Percentiles rank a stretch among this genome's conserved stretches.
Conservation (phyloP, 208 protist species). For the Borovskyia barvae region DNA sequence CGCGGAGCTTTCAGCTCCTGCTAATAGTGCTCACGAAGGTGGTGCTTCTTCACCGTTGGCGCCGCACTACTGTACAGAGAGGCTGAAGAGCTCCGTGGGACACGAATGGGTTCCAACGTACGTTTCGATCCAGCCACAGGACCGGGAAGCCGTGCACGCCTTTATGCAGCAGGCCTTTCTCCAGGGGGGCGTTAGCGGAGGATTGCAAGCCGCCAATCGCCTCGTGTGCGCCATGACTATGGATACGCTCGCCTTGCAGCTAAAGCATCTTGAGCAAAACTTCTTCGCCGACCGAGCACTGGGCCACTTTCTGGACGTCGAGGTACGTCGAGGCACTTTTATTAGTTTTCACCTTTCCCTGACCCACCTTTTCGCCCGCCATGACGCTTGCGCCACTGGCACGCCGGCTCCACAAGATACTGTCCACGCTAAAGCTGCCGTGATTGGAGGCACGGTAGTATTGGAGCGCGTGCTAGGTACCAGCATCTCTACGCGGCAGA, state of each 20-base stretch:
- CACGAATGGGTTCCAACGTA: not conserved
- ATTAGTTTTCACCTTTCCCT: slow-evolving; percentile 40
- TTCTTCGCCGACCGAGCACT: slow-evolving; percentile 57
- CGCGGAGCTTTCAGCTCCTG: not conserved
- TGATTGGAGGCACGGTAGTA: slow-evolving; percentile 40
- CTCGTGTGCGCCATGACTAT: slow-evolving; percentile 57
- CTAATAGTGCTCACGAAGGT: no score
- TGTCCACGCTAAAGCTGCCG: slow-evolving; percentile 32
- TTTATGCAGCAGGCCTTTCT: slow-evolving; percentile 46
- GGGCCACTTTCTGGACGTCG: slow-evolving; percentile 25
- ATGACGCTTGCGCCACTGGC: not conserved
- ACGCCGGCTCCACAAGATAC: not conserved
- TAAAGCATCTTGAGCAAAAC: slow-evolving; percentile 23
- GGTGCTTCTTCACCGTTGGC: no score
- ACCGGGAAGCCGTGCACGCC: slow-evolving; percentile 37
- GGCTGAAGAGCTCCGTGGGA: not conserved
- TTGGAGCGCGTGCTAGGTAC: slow-evolving; percentile 44
- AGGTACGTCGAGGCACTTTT: slow-evolving; percentile 66
- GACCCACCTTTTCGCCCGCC: not conserved
- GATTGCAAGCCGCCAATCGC: slow-evolving; percentile 53
- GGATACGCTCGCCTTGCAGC: slow-evolving; percentile 58
- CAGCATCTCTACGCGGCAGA: slow-evolving; percentile 10
- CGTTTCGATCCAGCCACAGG: slow-evolving; percentile 37
- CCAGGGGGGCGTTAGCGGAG: slow-evolving; percentile 49
- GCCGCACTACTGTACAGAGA: no score